These are phyloP conservation scores for Sporothrix pallida DNA, from an alignment of 2,329 filamentous ascomycete species.

Conservation along the genomic window DNA sequence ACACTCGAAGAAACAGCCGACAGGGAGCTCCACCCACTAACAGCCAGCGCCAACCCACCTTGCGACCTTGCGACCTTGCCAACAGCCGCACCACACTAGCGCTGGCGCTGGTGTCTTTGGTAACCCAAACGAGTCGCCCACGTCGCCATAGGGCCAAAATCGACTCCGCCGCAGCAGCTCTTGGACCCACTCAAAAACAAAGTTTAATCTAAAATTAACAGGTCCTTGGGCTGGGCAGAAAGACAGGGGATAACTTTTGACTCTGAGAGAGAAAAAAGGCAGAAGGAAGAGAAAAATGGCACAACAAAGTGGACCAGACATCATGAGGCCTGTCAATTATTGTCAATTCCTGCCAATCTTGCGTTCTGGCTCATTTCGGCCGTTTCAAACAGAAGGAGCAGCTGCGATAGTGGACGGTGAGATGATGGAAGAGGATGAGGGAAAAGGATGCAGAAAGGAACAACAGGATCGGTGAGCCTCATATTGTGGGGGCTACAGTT, in stretches of 20 bases:
- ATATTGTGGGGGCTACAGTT: neutral
- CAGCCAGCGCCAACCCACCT: neutral
- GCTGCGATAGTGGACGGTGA: neutral
- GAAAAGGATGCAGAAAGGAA: too few relatives aligned
- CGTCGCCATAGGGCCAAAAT: too few relatives aligned
- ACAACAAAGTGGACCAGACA: too few relatives aligned
- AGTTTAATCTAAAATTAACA: slow-evolving; percentile 26
- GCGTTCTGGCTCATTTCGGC: neutral
- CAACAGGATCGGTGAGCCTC: neutral
- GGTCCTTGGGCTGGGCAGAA: neutral
- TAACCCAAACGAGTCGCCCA: too few relatives aligned
- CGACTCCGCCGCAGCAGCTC: too few relatives aligned
- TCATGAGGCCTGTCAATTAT: too few relatives aligned
- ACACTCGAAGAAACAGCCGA: neutral
- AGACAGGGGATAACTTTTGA: neutral
- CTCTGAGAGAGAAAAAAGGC: too few relatives aligned
- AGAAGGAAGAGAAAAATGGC: too few relatives aligned
- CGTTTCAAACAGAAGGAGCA: neutral
- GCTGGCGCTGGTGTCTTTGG: neutral
- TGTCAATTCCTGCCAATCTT: neutral
- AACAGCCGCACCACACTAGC: slow-evolving; percentile 16
- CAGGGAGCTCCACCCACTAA: neutral
- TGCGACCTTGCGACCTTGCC: neutral
- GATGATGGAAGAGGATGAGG: neutral
- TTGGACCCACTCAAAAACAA: neutral